Percentiles rank a stretch among this genome's conserved stretches.
phyloP scores from a whole-genome alignment of 257 asterid species.

The Phtheirospermum japonicum region DNA sequence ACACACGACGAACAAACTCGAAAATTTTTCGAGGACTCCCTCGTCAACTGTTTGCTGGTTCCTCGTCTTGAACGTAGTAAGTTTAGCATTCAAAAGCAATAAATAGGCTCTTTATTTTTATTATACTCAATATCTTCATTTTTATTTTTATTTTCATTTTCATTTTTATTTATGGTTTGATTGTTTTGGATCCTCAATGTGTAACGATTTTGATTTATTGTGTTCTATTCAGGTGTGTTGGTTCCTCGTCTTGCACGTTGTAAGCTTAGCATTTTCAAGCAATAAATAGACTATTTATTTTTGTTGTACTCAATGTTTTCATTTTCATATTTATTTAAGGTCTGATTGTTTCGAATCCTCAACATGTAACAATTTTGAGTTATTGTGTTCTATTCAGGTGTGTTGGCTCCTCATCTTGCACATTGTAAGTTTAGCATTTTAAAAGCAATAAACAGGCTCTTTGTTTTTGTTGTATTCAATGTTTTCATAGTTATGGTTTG shows the following conservation, averaged over 20 bases:
- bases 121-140: no score
- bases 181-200: not conserved
- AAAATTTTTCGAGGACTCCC: not conserved
- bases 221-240: not conserved
- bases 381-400: not conserved
- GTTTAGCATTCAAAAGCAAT: not conserved
- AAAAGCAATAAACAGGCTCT: no score
- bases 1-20: slow-evolving; percentile 8
- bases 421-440: no score
- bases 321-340: not conserved
- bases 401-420: no score
- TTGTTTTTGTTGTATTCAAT: not conserved
- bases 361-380: no score
- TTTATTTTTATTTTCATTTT: no score
- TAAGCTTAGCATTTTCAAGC: slow-evolving; percentile 6
- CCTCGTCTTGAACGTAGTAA: not conserved
- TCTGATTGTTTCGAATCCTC: not conserved
- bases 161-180: no score
- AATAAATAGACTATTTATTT: not conserved
- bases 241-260: not conserved
- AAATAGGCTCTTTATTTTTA: not conserved
- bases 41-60: not conserved
- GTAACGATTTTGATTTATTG: not conserved
- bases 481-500: not conserved
- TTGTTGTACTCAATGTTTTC: not conserved